Evolutionary conservation across 306 rosid genomes (phyloP).

Genomic region (Malus fusca): DNA sequence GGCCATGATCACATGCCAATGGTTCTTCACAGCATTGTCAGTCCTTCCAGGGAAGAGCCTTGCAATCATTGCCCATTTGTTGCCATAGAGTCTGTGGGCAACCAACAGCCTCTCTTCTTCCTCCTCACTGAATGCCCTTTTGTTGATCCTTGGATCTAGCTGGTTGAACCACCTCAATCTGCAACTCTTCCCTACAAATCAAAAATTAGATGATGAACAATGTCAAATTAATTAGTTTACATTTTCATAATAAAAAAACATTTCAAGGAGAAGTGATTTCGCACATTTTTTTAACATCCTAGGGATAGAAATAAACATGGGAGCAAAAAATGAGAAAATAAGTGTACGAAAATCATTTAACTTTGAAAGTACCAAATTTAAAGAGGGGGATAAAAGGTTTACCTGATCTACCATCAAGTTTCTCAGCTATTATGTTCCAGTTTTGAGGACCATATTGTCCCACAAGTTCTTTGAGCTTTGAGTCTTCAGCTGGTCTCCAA

Average conservation of each 20-base stretch:
- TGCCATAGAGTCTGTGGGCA: constrained; percentile 65
- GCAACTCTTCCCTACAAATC: constrained; percentile 71
- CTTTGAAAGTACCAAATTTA: neutral
- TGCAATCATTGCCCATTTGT: constrained; percentile 89
- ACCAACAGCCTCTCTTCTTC: constrained; percentile 67
- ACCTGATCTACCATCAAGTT: constrained; percentile 91
- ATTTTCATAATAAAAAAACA: neutral
- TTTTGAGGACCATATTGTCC: constrained; percentile 83
- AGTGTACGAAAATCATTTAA: neutral
- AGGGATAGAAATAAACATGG: neutral
- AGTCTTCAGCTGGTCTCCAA: constrained; percentile 93
- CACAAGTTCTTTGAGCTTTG: constrained; percentile 73
- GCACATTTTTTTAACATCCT: too few relatives aligned
- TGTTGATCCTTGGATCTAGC: constrained; percentile 78
- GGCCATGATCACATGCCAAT: constrained; percentile 92
- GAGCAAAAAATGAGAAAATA: neutral
- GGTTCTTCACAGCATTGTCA: constrained; percentile 91
- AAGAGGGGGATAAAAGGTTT: neutral
- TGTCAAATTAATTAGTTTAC: neutral
- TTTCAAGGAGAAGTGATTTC: too few relatives aligned
- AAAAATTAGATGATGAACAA: neutral
- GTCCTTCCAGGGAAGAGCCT: constrained; percentile 88
- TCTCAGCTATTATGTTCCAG: constrained; percentile 84
- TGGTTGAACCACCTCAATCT: constrained; percentile 96
- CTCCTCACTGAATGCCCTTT: constrained; percentile 54